Percentiles rank a stretch among this genome's conserved stretches.
These are phyloP conservation scores for Opeltia flavorubescens DNA, from an alignment of 495 filamentous ascomycete genomes.

Conservation along the genomic window DNA sequence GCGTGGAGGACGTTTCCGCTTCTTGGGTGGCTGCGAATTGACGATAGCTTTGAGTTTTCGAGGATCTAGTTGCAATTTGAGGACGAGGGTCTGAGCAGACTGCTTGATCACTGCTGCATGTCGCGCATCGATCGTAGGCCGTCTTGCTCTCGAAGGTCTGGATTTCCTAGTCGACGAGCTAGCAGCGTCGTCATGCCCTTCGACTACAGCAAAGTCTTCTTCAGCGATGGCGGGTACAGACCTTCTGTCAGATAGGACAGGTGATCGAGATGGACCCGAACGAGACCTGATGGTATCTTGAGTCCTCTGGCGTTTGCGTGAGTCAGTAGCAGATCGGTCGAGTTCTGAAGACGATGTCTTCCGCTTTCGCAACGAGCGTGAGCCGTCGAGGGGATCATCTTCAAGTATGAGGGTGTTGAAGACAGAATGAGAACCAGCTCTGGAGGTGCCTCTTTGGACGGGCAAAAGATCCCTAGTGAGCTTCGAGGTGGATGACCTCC, in stretches of 20 bases:
- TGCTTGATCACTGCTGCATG: slow-evolving; percentile 21
- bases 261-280: slow-evolving; percentile 10
- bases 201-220: slow-evolving; percentile 14
- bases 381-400: slow-evolving; percentile 74
- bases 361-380: slow-evolving; percentile 73
- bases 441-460: slow-evolving; percentile 49
- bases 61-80: slow-evolving; percentile 46
- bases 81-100: slow-evolving; percentile 30
- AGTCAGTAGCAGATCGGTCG: slow-evolving; percentile 34
- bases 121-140: slow-evolving; percentile 17
- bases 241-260: background rate
- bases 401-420: slow-evolving; percentile 64
- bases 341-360: slow-evolving; percentile 46
- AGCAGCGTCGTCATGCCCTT: slow-evolving; percentile 12
- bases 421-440: slow-evolving; percentile 72
- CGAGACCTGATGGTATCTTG: slow-evolving; percentile 7
- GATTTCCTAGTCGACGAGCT: slow-evolving; percentile 11
- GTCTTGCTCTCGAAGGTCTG: slow-evolving; percentile 17
- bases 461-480: slow-evolving; percentile 65
- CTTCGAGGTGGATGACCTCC: slow-evolving; percentile 33
- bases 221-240: slow-evolving; percentile 7
- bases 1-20: slow-evolving; percentile 16
- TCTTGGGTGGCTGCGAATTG: slow-evolving; percentile 17
- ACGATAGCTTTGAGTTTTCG: slow-evolving; percentile 46
- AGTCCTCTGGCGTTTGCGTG: slow-evolving; percentile 30